Percentiles rank a stretch among this genome's conserved stretches.
Evolutionary conservation across 805 yeast species (phyloP).

Genomic region (Candida suzukii): DNA sequence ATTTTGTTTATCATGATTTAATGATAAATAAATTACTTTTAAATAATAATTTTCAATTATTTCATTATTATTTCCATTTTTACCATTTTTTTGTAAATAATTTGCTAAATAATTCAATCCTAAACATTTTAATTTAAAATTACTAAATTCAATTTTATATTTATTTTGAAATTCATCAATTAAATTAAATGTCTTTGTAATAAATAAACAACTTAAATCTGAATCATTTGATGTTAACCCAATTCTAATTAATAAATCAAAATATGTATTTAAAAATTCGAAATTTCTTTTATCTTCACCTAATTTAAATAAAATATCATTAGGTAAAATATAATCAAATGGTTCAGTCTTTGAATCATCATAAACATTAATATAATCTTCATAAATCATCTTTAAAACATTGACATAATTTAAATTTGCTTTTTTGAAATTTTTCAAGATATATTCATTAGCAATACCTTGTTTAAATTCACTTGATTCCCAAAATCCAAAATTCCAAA

Average conservation of each 20-base stretch:
- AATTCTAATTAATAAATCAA: slow-evolving; percentile 32
- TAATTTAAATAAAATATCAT: slow-evolving; percentile 2
- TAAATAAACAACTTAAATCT: slow-evolving; percentile 17
- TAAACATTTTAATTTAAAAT: slow-evolving; percentile 22
- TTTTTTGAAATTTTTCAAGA: slow-evolving; percentile 21
- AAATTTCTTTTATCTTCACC: slow-evolving; percentile 14
- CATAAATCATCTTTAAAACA: slow-evolving; percentile 15
- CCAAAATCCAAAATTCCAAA: slow-evolving; percentile 20
- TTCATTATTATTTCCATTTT: neutral
- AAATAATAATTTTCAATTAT: slow-evolving; percentile 22
- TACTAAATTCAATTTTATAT: slow-evolving; percentile 15
- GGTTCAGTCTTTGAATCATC: neutral
- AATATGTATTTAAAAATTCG: slow-evolving; percentile 25
- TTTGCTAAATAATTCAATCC: slow-evolving; percentile 31
- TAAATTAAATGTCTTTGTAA: slow-evolving; percentile 24
- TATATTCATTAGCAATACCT: slow-evolving; percentile 32
- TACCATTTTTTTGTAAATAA: slow-evolving; percentile 4
- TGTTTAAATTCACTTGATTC: slow-evolving; percentile 23
- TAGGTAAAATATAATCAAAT: neutral
- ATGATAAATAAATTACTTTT: slow-evolving; percentile 21
- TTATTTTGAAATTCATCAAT: slow-evolving; percentile 20
- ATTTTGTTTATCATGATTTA: slow-evolving; percentile 14
- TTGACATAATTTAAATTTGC: slow-evolving; percentile 29
- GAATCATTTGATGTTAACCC: slow-evolving; percentile 27
- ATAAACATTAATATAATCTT: neutral